phyloP scores from a whole-genome alignment of 352 stramenopile genomes.

The Peronosclerospora sorghi region DNA sequence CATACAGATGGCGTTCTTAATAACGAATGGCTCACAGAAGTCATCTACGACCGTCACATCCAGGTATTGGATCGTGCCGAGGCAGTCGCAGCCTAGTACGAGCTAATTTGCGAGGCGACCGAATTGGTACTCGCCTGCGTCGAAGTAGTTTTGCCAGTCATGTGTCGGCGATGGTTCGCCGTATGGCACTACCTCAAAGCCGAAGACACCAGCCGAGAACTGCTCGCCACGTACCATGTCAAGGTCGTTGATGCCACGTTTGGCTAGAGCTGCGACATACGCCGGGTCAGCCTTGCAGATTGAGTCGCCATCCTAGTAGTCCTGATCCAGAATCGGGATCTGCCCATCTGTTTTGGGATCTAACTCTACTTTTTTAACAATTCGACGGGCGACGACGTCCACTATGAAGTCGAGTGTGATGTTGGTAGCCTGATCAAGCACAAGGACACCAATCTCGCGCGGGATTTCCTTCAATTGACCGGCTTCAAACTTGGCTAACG shows the following conservation, averaged over 20 bases:
- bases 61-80: constrained; percentile 21
- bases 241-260: constrained; percentile 35
- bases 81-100: constrained; percentile 64
- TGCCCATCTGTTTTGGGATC: constrained; percentile 31
- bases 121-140: constrained; percentile 75
- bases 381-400: constrained; percentile 19
- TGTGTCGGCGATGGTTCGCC: constrained; percentile 57
- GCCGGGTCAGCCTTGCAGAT: constrained; percentile 33
- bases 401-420: constrained; percentile 28
- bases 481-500: constrained; percentile 26
- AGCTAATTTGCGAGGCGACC: constrained; percentile 69
- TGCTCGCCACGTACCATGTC: constrained; percentile 26
- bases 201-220: constrained; percentile 36
- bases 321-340: constrained; percentile 34
- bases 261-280: constrained; percentile 29
- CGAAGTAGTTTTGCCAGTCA: constrained; percentile 79
- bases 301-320: constrained; percentile 30
- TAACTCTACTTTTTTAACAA: constrained; percentile 25
- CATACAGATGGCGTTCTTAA: constrained; percentile 25
- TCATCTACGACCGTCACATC: constrained; percentile 19
- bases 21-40: constrained; percentile 21
- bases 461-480: constrained; percentile 22
- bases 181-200: constrained; percentile 68
- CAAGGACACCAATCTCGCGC: constrained; percentile 28
- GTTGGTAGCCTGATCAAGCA: constrained; percentile 30